phyloP scores from a whole-genome alignment of 768 basidiomycete genomes.

The Naganishia vaughanmartiniae region DNA sequence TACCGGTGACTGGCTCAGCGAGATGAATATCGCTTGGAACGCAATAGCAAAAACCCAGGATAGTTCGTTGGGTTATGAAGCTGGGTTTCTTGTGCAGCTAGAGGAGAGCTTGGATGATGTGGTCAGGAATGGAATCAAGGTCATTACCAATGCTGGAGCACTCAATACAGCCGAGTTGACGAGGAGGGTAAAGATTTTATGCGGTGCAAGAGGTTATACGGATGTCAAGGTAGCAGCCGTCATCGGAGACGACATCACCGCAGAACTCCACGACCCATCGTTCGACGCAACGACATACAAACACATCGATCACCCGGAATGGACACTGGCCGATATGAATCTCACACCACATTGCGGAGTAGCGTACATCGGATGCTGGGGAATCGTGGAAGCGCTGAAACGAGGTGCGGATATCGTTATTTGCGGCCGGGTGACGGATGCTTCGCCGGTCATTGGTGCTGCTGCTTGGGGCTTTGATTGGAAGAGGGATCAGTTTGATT shows the following conservation, averaged over 20 bases:
- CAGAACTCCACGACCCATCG: not conserved
- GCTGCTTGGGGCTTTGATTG: constrained; percentile 14
- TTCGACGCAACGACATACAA: not conserved
- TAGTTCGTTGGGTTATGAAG: constrained; percentile 22
- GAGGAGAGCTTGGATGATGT: constrained; percentile 18
- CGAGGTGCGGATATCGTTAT: constrained; percentile 15
- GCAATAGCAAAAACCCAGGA: constrained; percentile 17
- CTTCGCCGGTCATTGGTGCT: constrained; percentile 16
- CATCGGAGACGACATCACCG: constrained; percentile 6
- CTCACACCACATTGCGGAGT: constrained; percentile 16
- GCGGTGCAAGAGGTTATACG: not conserved
- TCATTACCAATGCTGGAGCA: constrained; percentile 12
- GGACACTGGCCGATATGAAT: constrained; percentile 4
- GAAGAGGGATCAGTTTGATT: constrained; percentile 14
- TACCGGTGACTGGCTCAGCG: constrained; percentile 23
- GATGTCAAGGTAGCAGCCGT: constrained; percentile 1
- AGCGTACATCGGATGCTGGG: constrained; percentile 21
- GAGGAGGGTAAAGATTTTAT: constrained; percentile 7
- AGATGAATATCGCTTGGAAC: constrained; percentile 24
- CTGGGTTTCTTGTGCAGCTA: constrained; percentile 21
- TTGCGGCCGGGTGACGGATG: constrained; percentile 16
- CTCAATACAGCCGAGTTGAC: constrained; percentile 13
- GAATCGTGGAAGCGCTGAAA: constrained; percentile 19
- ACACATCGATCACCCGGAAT: constrained; percentile 16
- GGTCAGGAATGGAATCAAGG: constrained; percentile 22